A percentile compares a stretch with the other conserved stretches of the same genome.
phyloP scores from a whole-genome alignment of 2,329 filamentous ascomycete species.

The Ceratocystis eucalypticola region DNA sequence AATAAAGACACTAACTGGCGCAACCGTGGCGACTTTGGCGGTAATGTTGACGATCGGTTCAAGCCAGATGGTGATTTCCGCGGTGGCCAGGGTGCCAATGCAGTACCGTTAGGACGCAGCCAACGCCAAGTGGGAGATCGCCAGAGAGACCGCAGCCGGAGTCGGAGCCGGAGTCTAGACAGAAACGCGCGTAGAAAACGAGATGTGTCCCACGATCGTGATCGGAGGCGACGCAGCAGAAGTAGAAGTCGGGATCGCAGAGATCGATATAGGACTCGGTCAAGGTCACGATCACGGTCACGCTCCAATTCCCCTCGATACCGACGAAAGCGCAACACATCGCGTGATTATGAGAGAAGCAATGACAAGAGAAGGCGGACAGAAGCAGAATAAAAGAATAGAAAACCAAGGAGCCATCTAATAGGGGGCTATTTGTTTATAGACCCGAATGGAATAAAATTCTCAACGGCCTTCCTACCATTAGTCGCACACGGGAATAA shows the following conservation, averaged over 20 bases:
- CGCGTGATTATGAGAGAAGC: conserved; percentile 39
- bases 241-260: conserved; percentile 26
- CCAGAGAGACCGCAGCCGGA: conserved; percentile 22
- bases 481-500: neutral
- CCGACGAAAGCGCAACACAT: conserved; percentile 37
- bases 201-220: conserved; percentile 24
- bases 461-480: neutral
- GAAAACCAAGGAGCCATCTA: neutral
- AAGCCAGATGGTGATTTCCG: conserved; percentile 44
- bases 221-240: conserved; percentile 19
- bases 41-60: conserved; percentile 51
- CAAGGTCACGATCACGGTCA: conserved; percentile 25
- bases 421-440: neutral
- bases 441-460: neutral
- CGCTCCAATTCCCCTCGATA: conserved; percentile 23
- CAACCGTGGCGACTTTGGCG: conserved; percentile 25
- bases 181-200: conserved; percentile 21
- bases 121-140: conserved; percentile 36
- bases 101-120: conserved; percentile 45
- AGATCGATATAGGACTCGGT: conserved; percentile 25
- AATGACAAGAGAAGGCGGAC: conserved; percentile 48
- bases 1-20: conserved; percentile 18
- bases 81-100: conserved; percentile 51
- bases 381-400: conserved; percentile 28
- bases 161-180: conserved; percentile 2